These are phyloP conservation scores for Phytophthora capsici DNA, from an alignment of 352 stramenopile genomes.

Conservation along the genomic window DNA sequence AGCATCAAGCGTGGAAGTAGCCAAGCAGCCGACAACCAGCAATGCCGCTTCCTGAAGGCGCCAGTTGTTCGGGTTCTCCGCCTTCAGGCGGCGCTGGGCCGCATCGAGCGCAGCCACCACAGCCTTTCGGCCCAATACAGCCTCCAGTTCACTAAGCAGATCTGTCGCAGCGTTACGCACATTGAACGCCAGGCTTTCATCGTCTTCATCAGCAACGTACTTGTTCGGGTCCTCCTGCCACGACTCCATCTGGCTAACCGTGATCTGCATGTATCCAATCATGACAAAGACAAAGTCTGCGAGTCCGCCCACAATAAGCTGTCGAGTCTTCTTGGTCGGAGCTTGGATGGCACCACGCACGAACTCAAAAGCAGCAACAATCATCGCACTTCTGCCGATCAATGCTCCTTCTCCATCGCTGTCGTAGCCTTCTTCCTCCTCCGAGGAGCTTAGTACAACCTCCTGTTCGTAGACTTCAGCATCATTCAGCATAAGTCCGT, in stretches of 20 bases:
- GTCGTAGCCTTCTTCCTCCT: conserved; percentile 79
- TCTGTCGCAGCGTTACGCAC: conserved; percentile 77
- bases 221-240: conserved; percentile 87
- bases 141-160: conserved; percentile 68
- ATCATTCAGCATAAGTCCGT: conserved; percentile 54
- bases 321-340: conserved; percentile 82
- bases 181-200: conserved; percentile 83
- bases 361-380: conserved; percentile 80
- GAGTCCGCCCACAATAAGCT: conserved; percentile 61
- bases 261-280: conserved; percentile 89
- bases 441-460: conserved; percentile 53
- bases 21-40: conserved; percentile 73
- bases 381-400: conserved; percentile 69
- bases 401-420: conserved; percentile 76
- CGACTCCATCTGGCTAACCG: conserved; percentile 67
- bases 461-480: conserved; percentile 59
- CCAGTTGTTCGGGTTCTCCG: conserved; percentile 58
- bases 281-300: conserved; percentile 78
- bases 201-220: conserved; percentile 87
- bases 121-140: conserved; percentile 67
- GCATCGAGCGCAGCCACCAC: conserved; percentile 61
- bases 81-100: conserved; percentile 67
- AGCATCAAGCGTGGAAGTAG: conserved; percentile 58
- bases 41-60: conserved; percentile 78
- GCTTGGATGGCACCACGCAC: conserved; percentile 71